Conservation (phyloP, 306 rosid genomes). For the Medicago ruthenica region DNA sequence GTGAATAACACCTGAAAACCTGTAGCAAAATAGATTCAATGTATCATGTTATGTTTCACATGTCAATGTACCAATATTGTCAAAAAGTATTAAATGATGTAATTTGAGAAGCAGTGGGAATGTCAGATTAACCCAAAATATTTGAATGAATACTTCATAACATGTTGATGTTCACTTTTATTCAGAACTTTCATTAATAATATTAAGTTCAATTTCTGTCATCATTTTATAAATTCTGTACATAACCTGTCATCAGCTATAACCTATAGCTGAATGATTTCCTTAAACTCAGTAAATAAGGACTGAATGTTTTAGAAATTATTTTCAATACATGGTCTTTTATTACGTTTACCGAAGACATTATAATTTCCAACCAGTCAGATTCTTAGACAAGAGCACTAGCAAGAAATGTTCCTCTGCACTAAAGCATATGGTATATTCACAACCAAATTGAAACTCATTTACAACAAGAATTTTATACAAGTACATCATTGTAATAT, state of each 20-base stretch:
- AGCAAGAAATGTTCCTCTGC: too few species aligned
- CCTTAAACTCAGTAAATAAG: too few species aligned
- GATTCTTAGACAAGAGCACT: too few species aligned
- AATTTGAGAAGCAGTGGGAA: not conserved
- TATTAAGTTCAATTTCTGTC: constrained; percentile 23
- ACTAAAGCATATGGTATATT: not conserved
- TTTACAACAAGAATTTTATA: not conserved
- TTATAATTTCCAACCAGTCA: too few species aligned
- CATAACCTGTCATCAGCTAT: too few species aligned
- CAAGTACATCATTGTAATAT: not conserved
- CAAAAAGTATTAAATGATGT: not conserved
- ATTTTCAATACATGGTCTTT: too few species aligned
- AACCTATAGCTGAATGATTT: too few species aligned
- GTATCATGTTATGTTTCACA: constrained; percentile 1
- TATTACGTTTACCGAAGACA: too few species aligned
- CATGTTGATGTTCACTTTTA: constrained; percentile 9
- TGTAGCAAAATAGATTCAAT: constrained; percentile 45
- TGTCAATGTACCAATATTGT: not conserved
- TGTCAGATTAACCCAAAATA: too few species aligned
- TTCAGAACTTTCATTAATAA: constrained; percentile 27
- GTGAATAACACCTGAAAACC: constrained; percentile 90
- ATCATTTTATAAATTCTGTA: not conserved
- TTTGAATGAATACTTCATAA: not conserved
- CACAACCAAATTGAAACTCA: constrained; percentile 1
- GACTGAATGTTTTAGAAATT: too few species aligned